Conservation (phyloP, 192 early-diverging fungal genomes). For the Backusella australiensis region DNA sequence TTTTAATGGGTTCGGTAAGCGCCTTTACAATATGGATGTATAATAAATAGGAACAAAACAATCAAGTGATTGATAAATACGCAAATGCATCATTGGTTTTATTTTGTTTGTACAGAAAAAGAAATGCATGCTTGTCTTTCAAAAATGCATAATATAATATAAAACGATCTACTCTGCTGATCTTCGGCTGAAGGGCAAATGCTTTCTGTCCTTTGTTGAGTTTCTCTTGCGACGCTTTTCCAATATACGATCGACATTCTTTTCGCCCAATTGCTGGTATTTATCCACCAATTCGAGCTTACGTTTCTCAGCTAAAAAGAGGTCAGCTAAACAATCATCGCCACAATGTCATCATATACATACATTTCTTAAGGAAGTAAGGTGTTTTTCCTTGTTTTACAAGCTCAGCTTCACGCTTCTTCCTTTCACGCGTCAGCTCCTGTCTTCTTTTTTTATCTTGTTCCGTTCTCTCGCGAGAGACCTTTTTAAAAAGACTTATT, state of each 20-base stretch:
- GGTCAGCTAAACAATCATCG: neutral
- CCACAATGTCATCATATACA: slow-evolving; percentile 22
- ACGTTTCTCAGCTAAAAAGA: slow-evolving; percentile 64
- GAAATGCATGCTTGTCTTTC: neutral
- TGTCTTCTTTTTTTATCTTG: slow-evolving; percentile 39
- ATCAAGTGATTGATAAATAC: neutral
- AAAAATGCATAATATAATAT: neutral
- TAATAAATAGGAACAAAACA: neutral
- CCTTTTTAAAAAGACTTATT: neutral
- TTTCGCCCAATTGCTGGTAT: slow-evolving; percentile 72
- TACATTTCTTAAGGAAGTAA: slow-evolving; percentile 90
- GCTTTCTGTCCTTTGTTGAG: slow-evolving; percentile 77
- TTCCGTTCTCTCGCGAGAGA: slow-evolving; percentile 20
- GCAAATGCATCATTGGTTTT: neutral
- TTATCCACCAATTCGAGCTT: slow-evolving; percentile 85
- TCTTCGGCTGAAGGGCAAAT: slow-evolving; percentile 52
- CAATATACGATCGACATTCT: slow-evolving; percentile 78
- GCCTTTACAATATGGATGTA: slow-evolving; percentile 49
- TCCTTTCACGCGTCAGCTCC: slow-evolving; percentile 70
- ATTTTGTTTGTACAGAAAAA: neutral
- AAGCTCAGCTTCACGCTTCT: slow-evolving; percentile 77
- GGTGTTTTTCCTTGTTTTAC: slow-evolving; percentile 91
- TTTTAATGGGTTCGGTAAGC: slow-evolving; percentile 41
- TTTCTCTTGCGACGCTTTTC: slow-evolving; percentile 96
- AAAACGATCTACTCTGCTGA: slow-evolving; percentile 41